phyloP scores from a whole-genome alignment of 768 basidiomycete species.

The Plicaturopsis crispa region DNA sequence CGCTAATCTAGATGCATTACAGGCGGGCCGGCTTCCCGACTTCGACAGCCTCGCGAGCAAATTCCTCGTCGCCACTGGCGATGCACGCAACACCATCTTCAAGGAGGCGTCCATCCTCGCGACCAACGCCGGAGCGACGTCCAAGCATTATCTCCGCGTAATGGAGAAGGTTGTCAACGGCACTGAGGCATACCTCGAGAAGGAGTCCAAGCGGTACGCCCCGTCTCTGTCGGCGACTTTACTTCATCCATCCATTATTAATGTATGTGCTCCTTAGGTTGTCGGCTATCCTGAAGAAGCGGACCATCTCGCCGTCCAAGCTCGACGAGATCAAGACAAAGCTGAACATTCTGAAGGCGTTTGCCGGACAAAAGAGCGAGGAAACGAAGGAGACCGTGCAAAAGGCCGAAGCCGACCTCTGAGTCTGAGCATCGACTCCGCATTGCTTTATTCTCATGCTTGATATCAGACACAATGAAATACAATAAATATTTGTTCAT shows the following conservation, averaged over 20 bases:
- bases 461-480: conserved; percentile 4
- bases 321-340: conserved; percentile 93
- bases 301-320: conserved; percentile 68
- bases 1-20: conserved; percentile 8
- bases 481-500: too few species aligned
- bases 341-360: conserved; percentile 74
- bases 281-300: conserved; percentile 68
- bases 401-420: conserved; percentile 32
- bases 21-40: conserved; percentile 78
- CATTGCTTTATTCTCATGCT: conserved; percentile 1
- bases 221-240: conserved; percentile 11
- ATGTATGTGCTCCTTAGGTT: conserved; percentile 37
- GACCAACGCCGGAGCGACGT: conserved; percentile 38
- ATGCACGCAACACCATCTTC: conserved; percentile 52
- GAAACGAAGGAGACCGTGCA: conserved; percentile 20
- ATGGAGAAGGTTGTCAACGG: conserved; percentile 82
- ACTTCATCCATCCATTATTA: conserved; percentile 7
- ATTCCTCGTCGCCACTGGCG: conserved; percentile 58
- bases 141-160: conserved; percentile 78
- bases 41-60: conserved; percentile 73
- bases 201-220: conserved; percentile 73
- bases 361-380: conserved; percentile 28
- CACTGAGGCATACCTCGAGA: conserved; percentile 69
- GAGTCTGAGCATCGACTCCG: too few species aligned
- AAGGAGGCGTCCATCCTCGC: conserved; percentile 56